phyloP scores from a whole-genome alignment of 352 stramenopile genomes.

The Sclerospora graminicola region DNA sequence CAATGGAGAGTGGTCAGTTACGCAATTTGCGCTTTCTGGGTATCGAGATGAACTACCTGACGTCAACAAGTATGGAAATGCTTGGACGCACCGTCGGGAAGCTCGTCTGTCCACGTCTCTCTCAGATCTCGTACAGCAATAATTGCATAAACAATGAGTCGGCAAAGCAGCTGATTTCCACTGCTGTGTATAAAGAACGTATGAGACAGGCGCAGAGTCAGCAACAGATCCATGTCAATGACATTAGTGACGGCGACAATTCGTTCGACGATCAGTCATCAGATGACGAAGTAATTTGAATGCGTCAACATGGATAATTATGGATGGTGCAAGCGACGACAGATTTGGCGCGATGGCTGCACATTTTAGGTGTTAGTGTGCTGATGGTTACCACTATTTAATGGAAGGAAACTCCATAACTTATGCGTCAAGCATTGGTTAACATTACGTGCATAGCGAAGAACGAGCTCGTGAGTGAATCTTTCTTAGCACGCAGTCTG shows the following conservation, averaged over 20 bases:
- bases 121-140: conserved; percentile 84
- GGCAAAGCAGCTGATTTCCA: conserved; percentile 68
- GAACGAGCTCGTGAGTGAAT: too few species aligned
- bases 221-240: conserved; percentile 34
- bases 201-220: conserved; percentile 43
- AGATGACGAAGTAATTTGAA: conserved; percentile 24
- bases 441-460: too few species aligned
- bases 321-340: conserved; percentile 12
- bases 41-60: conserved; percentile 83
- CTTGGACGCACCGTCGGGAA: conserved; percentile 74
- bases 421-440: conserved; percentile 18
- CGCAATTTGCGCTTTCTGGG: conserved; percentile 56
- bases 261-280: conserved; percentile 31
- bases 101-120: conserved; percentile 60
- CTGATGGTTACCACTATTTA: conserved; percentile 5
- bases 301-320: conserved; percentile 6
- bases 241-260: conserved; percentile 19
- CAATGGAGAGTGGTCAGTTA: conserved; percentile 69
- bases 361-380: too few species aligned
- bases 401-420: too few species aligned
- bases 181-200: conserved; percentile 67
- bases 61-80: conserved; percentile 77
- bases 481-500: conserved; percentile 41
- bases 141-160: conserved; percentile 69
- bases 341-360: not conserved